Evolutionary conservation across 768 basidiomycete genomes (phyloP), one percentile per base, ranked within the genome.

Genomic region (Lepiota brunneoincarnata): DNA sequence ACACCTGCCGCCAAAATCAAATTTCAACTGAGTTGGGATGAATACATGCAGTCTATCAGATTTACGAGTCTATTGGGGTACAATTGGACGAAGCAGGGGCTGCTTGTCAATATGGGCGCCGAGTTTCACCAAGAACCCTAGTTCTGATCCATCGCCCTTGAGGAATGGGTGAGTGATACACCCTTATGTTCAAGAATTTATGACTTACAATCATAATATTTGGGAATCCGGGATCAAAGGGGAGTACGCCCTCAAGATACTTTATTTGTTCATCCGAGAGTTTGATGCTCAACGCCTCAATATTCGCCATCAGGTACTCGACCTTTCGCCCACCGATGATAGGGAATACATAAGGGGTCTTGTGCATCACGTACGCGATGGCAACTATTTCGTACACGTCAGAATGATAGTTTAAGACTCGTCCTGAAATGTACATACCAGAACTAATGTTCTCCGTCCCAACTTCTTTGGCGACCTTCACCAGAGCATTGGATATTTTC

Each of bases 311-410:
- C 18, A 83, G 63, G 34, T 83, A 77, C 61, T 80, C 78, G 39
- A 80, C 64, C 59, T 81, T 84, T 47, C 79, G 70, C 0, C 78
- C 75, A 3, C 80, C 79, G 23, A 81, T 63, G 53, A 81, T 69
- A 0, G 79, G 79, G 66, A 82, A 81, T 0, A 80, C 77, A 48
- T 71, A 80, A 0, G 76, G 74, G 4, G 75, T 69, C 63, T 82
- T 84, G 39, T 81, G 77, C 66, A 83, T 67, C 10, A 83, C 65
- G 54, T 81, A 82, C 12, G 79, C 78, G 55, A 83, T 76, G 6
- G 79, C 79, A 3, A 81, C 78, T 77, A 38, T 2, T 20, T 39
- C 4, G 24, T 14, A 31, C n/a, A n/a, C n/a, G n/a, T 38, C 7
- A 43, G 36, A 10, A 38, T 17, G 7, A 21, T 2, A 20, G 18